Evolutionary conservation across 208 protist genomes (phyloP).

Genomic region (Angomonas deanei): DNA sequence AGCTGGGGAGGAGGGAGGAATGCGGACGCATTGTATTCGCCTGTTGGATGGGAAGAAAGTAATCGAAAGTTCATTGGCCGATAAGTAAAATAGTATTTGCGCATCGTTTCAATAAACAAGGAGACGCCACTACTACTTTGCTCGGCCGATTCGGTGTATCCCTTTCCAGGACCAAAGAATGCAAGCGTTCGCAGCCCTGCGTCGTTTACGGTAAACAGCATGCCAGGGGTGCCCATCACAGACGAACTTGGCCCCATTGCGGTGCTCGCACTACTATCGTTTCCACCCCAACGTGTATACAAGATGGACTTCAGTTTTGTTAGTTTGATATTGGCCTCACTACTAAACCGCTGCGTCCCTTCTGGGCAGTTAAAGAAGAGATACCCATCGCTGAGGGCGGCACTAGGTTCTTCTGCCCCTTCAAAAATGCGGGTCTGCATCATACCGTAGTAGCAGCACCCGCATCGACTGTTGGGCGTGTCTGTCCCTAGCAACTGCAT

Average conservation of each 20-base stretch:
- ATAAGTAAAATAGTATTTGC: slow-evolving; percentile 65
- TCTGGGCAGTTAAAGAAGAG: slow-evolving; percentile 88
- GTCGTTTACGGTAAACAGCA: slow-evolving; percentile 87
- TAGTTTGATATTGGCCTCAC: slow-evolving; percentile 67
- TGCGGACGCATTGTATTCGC: background rate
- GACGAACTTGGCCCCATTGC: slow-evolving; percentile 23
- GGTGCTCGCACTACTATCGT: background rate
- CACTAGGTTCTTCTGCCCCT: background rate
- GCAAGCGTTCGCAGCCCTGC: slow-evolving; percentile 44
- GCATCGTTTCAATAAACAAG: slow-evolving; percentile 39
- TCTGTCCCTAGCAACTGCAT: slow-evolving; percentile 79
- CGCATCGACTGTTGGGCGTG: slow-evolving; percentile 64
- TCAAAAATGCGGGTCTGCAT: slow-evolving; percentile 40
- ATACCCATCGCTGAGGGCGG: slow-evolving; percentile 39
- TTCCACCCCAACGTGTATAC: slow-evolving; percentile 58
- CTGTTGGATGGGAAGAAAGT: background rate
- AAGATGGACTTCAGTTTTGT: slow-evolving; percentile 64
- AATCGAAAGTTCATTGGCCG: slow-evolving; percentile 59
- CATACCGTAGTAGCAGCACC: slow-evolving; percentile 68
- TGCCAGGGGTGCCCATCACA: slow-evolving; percentile 77
- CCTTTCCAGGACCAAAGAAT: slow-evolving; percentile 54
- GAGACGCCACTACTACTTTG: slow-evolving; percentile 18
- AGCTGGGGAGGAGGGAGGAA: background rate
- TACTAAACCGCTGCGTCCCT: slow-evolving; percentile 75
- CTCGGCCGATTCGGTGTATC: background rate